Conservation (phyloP, 148 eudicot species). For the Rhododendron molle region DNA sequence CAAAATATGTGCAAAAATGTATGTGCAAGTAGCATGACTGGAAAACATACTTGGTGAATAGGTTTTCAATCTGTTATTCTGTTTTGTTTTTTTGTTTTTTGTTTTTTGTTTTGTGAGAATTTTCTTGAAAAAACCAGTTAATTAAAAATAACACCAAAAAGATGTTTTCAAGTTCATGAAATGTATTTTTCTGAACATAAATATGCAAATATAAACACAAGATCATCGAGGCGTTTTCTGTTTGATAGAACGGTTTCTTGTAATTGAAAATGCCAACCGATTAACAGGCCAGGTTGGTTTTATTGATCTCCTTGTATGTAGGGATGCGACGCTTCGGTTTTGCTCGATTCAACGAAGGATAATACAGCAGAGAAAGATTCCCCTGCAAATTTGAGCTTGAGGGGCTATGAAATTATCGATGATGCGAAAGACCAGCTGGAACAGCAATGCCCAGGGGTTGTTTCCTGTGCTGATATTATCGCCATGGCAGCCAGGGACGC, state of each 20-base stretch:
- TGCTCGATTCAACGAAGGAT: conserved; percentile 70
- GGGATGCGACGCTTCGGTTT: conserved; percentile 91
- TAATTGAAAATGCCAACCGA: not conserved
- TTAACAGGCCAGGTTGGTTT: not conserved
- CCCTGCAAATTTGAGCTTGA: conserved; percentile 74
- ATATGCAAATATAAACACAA: not conserved
- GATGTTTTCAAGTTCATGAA: not conserved
- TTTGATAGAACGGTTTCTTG: not conserved
- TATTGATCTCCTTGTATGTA: not conserved
- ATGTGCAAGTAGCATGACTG: too few species aligned
- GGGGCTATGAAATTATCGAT: conserved; percentile 79
- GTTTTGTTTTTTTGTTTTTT: not conserved
- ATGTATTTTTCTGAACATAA: not conserved
- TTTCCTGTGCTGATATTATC: conserved; percentile 85
- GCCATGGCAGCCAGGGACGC: conserved; percentile 91
- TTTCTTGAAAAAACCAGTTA: not conserved
- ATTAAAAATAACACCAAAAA: not conserved
- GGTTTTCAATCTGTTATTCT: not conserved
- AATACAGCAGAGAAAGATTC: conserved; percentile 93
- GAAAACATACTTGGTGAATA: not conserved
- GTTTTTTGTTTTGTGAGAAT: too few species aligned
- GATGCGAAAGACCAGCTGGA: conserved; percentile 54
- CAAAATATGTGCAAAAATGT: too few species aligned
- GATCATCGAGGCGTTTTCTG: not conserved
- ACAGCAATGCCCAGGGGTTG: conserved; percentile 70